These are phyloP conservation scores for Kwoniella sp. DNA, from an alignment of 768 basidiomycete species.

Conservation along the genomic window DNA sequence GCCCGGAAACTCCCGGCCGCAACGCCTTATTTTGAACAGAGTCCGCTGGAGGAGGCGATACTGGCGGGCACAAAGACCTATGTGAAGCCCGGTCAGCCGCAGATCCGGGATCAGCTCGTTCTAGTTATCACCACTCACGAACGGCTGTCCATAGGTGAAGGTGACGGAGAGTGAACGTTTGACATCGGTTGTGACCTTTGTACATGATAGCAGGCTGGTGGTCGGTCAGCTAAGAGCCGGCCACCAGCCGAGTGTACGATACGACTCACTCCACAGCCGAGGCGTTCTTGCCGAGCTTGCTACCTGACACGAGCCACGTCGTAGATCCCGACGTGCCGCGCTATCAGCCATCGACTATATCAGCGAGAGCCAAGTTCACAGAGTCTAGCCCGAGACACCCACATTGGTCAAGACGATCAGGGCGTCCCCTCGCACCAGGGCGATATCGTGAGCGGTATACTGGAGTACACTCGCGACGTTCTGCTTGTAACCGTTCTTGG, in stretches of 20 bases:
- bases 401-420: constrained; percentile 42
- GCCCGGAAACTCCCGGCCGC: no score
- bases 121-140: constrained; percentile 15
- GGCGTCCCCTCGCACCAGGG: constrained; percentile 17
- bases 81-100: no score
- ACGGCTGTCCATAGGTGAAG: constrained; percentile 29
- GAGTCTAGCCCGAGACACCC: neutral
- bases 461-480: constrained; percentile 11
- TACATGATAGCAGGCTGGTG: constrained; percentile 28
- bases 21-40: no score
- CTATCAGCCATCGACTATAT: neutral
- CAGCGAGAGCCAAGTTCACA: neutral
- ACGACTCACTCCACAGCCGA: constrained; percentile 32
- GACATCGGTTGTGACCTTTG: constrained; percentile 3
- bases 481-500: constrained; percentile 13
- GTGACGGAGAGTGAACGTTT: constrained; percentile 25
- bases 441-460: constrained; percentile 22
- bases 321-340: constrained; percentile 13
- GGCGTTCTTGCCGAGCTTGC: constrained; percentile 15
- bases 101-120: neutral
- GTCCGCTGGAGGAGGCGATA: constrained; percentile 13
- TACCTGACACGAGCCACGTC: constrained; percentile 19
- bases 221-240: neutral
- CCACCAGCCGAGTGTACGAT: constrained; percentile 8
- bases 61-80: constrained; percentile 17